Evolutionary conservation across 2,329 filamentous ascomycete genomes (phyloP).

Genomic region (Fusarium foetens): DNA sequence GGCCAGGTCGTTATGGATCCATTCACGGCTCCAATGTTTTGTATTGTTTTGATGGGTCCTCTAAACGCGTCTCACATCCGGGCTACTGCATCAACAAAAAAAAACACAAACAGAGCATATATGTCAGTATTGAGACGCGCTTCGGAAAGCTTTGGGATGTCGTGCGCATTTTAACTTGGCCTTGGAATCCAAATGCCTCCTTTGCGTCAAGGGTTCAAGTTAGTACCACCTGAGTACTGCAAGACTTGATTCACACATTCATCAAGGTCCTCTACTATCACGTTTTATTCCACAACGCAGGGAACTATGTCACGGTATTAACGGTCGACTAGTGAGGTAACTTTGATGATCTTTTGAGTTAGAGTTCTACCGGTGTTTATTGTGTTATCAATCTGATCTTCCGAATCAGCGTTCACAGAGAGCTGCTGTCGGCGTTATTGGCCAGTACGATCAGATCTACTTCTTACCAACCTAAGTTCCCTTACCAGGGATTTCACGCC

Average conservation of each 20-base stretch:
- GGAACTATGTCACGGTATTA: not conserved
- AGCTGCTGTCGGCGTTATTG: not conserved
- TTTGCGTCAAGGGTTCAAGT: not conserved
- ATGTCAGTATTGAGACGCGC: slow-evolving; percentile 15
- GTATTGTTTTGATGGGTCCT: slow-evolving; percentile 36
- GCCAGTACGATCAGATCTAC: not conserved
- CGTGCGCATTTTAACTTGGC: not conserved
- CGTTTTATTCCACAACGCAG: not conserved
- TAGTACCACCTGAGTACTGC: not conserved
- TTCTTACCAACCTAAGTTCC: not conserved
- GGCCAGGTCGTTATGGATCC: slow-evolving; percentile 15
- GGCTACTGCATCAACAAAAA: slow-evolving; percentile 32
- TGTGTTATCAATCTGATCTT: not conserved
- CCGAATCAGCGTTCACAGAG: not conserved
- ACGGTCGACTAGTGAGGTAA: not conserved
- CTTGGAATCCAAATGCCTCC: not conserved
- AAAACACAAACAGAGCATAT: slow-evolving; percentile 31
- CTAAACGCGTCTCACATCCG: slow-evolving; percentile 29
- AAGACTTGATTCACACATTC: not conserved
- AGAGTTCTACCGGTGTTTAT: not conserved
- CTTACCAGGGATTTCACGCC: not conserved
- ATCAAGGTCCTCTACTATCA: not conserved
- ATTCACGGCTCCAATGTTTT: slow-evolving; percentile 21
- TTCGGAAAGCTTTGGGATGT: not conserved
- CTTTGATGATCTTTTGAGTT: not conserved